phyloP scores from a whole-genome alignment of 148 eudicot species.

The Rhododendron ovatum region DNA sequence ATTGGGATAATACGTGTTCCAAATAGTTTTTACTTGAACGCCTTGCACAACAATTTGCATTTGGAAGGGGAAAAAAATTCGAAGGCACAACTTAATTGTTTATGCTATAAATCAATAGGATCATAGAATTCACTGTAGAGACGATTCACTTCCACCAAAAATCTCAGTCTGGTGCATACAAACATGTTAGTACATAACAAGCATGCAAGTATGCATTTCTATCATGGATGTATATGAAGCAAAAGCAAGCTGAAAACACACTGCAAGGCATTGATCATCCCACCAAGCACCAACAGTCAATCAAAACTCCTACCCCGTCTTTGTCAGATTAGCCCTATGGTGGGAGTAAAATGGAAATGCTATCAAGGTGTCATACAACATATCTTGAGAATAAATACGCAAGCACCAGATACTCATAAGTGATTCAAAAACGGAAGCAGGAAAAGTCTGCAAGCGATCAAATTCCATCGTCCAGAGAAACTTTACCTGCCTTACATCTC shows the following conservation, averaged over 20 bases:
- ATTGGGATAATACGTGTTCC: neutral
- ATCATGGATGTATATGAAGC: neutral
- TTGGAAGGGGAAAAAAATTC: neutral
- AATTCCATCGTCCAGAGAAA: neutral
- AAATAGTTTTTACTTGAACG: neutral
- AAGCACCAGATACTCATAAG: neutral
- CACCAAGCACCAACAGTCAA: neutral
- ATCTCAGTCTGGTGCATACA: neutral
- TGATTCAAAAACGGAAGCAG: neutral
- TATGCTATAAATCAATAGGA: neutral
- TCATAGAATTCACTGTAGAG: neutral
- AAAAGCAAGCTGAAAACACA: neutral
- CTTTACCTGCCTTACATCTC: constrained; percentile 73
- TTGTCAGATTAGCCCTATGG: neutral
- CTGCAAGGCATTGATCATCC: neutral
- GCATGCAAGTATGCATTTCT: neutral
- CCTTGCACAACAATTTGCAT: neutral
- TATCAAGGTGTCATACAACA: neutral
- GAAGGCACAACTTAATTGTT: neutral
- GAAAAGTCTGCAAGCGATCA: neutral
- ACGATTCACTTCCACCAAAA: neutral
- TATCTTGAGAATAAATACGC: neutral
- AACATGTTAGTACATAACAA: neutral
- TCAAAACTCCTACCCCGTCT: neutral
- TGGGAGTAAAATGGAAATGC: no score